Evolutionary conservation across 1,139 yeast genomes (phyloP).

Genomic region (Taphrina communis): DNA sequence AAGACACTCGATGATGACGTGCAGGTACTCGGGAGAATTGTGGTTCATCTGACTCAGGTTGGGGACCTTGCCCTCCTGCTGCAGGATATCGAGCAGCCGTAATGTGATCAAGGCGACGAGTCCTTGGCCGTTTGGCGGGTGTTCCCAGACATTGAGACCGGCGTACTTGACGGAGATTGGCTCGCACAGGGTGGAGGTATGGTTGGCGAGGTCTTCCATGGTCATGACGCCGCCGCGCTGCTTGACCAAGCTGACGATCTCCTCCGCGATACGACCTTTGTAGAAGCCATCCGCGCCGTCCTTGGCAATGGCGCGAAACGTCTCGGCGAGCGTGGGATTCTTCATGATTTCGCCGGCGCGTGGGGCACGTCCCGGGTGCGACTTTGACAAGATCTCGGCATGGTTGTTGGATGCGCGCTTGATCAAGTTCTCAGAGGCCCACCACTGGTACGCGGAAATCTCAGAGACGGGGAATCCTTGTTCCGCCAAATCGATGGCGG

Average conservation of each 20-base stretch:
- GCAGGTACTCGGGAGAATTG: constrained; percentile 74
- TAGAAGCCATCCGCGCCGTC: constrained; percentile 72
- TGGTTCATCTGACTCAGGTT: constrained; percentile 60
- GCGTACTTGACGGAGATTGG: constrained; percentile 62
- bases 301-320: constrained; percentile 60
- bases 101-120: constrained; percentile 71
- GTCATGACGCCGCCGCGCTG: constrained; percentile 64
- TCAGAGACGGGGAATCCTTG: constrained; percentile 70
- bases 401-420: constrained; percentile 51
- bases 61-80: constrained; percentile 56
- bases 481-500: constrained; percentile 74
- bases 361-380: constrained; percentile 57
- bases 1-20: constrained; percentile 69
- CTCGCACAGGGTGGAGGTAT: constrained; percentile 65
- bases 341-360: constrained; percentile 64
- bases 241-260: constrained; percentile 63
- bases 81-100: constrained; percentile 67
- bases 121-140: constrained; percentile 85
- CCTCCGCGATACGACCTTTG: constrained; percentile 68
- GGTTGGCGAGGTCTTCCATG: constrained; percentile 62
- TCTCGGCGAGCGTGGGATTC: constrained; percentile 63
- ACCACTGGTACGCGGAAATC: constrained; percentile 64
- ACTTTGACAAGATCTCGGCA: constrained; percentile 54
- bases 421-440: constrained; percentile 54
- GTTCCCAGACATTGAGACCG: constrained; percentile 64